Conservation (phyloP, 2,329 filamentous ascomycete genomes). For the Fusarium phyllophilum region DNA sequence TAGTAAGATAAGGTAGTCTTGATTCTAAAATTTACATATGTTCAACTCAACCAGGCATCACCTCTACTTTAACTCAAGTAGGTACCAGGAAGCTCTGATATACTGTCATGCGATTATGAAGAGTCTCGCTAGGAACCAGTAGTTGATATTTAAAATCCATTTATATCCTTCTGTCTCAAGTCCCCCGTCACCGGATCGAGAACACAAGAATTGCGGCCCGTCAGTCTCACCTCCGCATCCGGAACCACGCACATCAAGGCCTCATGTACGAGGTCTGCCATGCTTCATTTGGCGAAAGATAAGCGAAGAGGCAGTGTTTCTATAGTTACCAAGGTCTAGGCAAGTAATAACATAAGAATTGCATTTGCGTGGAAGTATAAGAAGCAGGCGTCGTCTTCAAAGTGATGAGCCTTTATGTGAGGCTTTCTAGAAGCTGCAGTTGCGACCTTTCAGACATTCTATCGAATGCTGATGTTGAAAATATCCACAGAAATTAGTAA, state of each 20-base stretch:
- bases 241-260: background rate
- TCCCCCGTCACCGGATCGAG: background rate
- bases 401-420: too few relatives aligned
- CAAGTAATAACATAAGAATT: background rate
- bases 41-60: background rate
- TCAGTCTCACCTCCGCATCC: constrained; percentile 18
- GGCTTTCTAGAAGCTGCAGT: background rate
- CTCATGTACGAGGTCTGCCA: constrained; percentile 3
- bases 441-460: fast-evolving
- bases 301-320: background rate
- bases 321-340: background rate
- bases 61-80: background rate
- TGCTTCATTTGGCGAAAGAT: constrained; percentile 31
- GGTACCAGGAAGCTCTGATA: background rate
- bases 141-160: background rate
- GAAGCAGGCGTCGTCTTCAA: too few relatives aligned
- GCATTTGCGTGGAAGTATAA: constrained; percentile 1
- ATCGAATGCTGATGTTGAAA: background rate
- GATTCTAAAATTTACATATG: background rate
- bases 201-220: background rate
- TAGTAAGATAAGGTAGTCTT: background rate
- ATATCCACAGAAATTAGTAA: background rate
- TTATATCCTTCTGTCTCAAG: background rate
- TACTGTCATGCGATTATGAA: background rate
- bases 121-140: background rate